Conservation (phyloP, 2,329 filamentous ascomycete species). For the Trichoderma gracile region DNA sequence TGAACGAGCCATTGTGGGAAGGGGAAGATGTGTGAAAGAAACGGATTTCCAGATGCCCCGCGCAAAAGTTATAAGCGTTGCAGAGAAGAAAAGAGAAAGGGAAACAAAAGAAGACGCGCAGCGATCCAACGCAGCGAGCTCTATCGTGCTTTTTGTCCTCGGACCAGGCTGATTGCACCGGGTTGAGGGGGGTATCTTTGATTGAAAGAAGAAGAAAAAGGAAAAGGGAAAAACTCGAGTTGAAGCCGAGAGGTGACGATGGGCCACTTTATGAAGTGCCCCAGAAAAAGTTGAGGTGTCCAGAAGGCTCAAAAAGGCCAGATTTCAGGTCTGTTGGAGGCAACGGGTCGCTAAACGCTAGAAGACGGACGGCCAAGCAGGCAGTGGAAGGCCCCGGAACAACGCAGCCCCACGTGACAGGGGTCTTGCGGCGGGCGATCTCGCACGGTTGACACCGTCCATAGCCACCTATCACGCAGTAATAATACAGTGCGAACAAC, state of each 20-base stretch:
- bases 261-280: constrained; percentile 41
- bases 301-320: constrained; percentile 51
- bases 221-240: constrained; percentile 30
- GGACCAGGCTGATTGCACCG: constrained; percentile 36
- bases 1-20: constrained; percentile 55
- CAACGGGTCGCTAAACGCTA: constrained; percentile 20
- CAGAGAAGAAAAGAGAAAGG: constrained; percentile 27
- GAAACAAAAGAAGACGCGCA: constrained; percentile 30
- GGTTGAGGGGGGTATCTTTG: constrained; percentile 32
- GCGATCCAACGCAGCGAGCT: constrained; percentile 35
- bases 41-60: constrained; percentile 22
- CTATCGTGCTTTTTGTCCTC: constrained; percentile 31
- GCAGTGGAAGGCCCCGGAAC: constrained; percentile 17
- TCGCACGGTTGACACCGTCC: neutral
- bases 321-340: constrained; percentile 44
- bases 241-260: constrained; percentile 33
- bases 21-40: constrained; percentile 24
- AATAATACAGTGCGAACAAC: no score
- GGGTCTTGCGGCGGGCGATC: constrained; percentile 26
- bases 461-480: fast-evolving
- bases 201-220: constrained; percentile 32
- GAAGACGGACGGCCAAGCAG: constrained; percentile 14
- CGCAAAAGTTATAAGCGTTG: constrained; percentile 14
- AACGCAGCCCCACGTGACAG: constrained; percentile 36
- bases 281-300: constrained; percentile 43